Evolutionary conservation across 1,284 basidiomycete genomes (phyloP).

Genomic region (Cutaneotrichosporon dermatis): DNA sequence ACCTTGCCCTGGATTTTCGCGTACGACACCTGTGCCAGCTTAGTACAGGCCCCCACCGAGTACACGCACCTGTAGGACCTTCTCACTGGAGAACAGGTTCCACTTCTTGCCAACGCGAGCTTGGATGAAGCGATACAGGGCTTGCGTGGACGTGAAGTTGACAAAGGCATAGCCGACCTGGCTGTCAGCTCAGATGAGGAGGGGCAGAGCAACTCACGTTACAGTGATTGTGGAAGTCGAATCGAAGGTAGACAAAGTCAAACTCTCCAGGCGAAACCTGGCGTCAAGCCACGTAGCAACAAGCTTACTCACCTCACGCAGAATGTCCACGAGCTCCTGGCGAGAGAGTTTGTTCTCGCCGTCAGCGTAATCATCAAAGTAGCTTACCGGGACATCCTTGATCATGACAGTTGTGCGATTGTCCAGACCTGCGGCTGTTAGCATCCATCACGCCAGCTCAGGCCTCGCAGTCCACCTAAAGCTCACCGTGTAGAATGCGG

Average conservation of each 20-base stretch:
- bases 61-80: constrained; percentile 43
- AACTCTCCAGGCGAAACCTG: constrained; percentile 45
- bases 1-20: constrained; percentile 48
- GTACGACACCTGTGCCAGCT: constrained; percentile 39
- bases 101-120: constrained; percentile 44
- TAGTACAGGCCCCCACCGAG: neutral
- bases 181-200: neutral
- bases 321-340: constrained; percentile 42
- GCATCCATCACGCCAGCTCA: too few relatives aligned
- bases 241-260: constrained; percentile 49
- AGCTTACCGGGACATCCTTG: constrained; percentile 47
- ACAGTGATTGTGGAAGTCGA: constrained; percentile 48
- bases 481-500: constrained; percentile 34
- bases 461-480: too few relatives aligned
- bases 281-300: neutral
- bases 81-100: constrained; percentile 48
- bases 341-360: constrained; percentile 47
- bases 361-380: neutral
- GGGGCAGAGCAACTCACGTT: constrained; percentile 30
- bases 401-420: constrained; percentile 47
- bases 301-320: constrained; percentile 33
- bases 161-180: constrained; percentile 48
- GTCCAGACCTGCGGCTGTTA: constrained; percentile 30
- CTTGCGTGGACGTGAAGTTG: constrained; percentile 28
- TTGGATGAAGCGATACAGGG: constrained; percentile 38